These are phyloP conservation scores for Fraxinus greggii DNA, from an alignment of 305 asterid genomes.

Conservation along the genomic window DNA sequence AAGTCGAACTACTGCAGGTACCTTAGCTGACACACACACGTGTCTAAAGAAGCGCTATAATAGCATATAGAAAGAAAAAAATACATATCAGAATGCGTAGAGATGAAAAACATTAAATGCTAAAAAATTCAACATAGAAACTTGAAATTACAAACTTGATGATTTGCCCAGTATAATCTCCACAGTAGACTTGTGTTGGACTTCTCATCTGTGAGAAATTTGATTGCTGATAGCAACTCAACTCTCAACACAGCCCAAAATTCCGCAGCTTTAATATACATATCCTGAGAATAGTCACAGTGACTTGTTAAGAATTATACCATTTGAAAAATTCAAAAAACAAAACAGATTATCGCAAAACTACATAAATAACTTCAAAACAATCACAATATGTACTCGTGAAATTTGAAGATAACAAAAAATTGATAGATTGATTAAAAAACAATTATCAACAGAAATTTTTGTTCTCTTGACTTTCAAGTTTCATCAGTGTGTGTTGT, in stretches of 20 bases:
- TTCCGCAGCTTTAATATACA: conserved; percentile 81
- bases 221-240: conserved; percentile 78
- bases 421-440: background rate
- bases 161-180: conserved; percentile 98
- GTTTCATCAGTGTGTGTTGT: background rate
- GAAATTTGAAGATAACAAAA: conserved; percentile 11
- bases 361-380: background rate
- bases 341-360: conserved; percentile 12
- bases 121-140: conserved; percentile 18
- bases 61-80: conserved; percentile 27
- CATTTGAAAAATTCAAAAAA: conserved; percentile 15
- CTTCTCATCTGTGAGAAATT: conserved; percentile 49
- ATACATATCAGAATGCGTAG: conserved; percentile 24
- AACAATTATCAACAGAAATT: background rate
- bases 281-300: conserved; percentile 53
- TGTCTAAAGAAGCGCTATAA: conserved; percentile 95
- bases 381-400: background rate
- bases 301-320: conserved; percentile 10
- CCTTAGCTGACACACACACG: conserved; percentile 97
- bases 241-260: conserved; percentile 92
- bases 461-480: background rate
- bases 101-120: conserved; percentile 8
- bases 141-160: conserved; percentile 62
- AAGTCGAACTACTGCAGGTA: conserved; percentile 84
- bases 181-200: conserved; percentile 76